Base-by-base conservation (phyloP, 2,329 filamentous ascomycete genomes). In the Penicillium sp. region DNA sequence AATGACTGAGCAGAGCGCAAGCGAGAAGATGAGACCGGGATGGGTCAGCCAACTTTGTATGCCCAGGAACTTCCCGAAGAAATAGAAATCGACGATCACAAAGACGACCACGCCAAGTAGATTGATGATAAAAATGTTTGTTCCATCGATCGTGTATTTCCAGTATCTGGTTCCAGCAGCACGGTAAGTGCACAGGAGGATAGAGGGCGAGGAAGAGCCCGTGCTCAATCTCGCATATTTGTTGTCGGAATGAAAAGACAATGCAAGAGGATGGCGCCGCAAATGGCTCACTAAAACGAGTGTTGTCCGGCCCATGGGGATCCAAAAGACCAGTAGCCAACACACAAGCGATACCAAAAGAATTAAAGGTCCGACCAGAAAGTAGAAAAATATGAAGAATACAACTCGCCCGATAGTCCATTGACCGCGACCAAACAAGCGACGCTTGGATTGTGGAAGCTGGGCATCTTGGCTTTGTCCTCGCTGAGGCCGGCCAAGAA, bases 91-190 rank as follows among this genome's bases (percentile, higher is more conserved):
- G 49, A 94, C 79, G 46, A 98, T 93, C 56, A 90, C 85, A 59
- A 98, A 95, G 15, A 85, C 70, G n/a, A 98, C 92, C 12, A 98
- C 78, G 9, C 80, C 84, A 69, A 96, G 86, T 40, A 98, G 76
- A 62, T 98, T 98, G 72, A 98, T 95, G 50, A 98, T 79, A 68
- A 98, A 96, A 59, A 98, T 94, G 67, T 98, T 98, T 44, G 92
- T 98, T 38, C 92, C 93, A 59, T 98, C 92, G 41, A 98, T 75
- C 3, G 92, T 98, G 67, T 98, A 98, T 68, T 98, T 98, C 90
- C 93, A 98, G 71, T 98, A 98, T 64, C 90, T 90, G 51, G 80
- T 74, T 9, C 92, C 92, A 9, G 93, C 90, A 29, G 92, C 92
- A 41, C 93, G 84, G 67, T 98, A 98, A 4, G 92, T 98, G 74